These are phyloP conservation scores for Pichia sp. DNA, from an alignment of 1,139 yeast species.

Conservation along the genomic window DNA sequence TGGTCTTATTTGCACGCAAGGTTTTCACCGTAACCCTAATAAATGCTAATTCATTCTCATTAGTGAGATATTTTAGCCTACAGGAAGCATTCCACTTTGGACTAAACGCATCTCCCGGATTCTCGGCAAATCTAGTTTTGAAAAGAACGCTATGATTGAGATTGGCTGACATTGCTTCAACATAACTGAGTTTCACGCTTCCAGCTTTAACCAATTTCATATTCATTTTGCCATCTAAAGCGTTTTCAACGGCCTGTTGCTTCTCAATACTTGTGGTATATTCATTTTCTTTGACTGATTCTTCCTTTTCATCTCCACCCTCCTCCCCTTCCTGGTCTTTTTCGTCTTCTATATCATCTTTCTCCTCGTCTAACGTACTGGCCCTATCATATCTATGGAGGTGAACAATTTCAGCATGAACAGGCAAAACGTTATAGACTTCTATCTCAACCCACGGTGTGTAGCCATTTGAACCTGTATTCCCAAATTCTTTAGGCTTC, in stretches of 20 bases:
- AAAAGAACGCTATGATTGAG: constrained; percentile 19
- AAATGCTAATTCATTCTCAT: constrained; percentile 44
- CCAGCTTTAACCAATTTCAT: background rate
- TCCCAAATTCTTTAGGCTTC: constrained; percentile 45
- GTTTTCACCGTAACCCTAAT: constrained; percentile 45
- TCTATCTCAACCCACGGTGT: constrained; percentile 61
- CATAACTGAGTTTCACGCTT: constrained; percentile 2
- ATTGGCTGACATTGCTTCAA: constrained; percentile 12
- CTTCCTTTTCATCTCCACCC: background rate
- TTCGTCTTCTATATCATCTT: background rate
- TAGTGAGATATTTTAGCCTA: constrained; percentile 40
- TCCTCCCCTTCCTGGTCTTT: background rate
- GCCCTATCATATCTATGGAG: background rate
- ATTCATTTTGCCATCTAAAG: background rate
- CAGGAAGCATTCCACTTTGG: constrained; percentile 71
- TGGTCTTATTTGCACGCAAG: constrained; percentile 11
- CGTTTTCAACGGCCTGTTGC: background rate
- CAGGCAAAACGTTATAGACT: constrained; percentile 39
- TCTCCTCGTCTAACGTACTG: background rate
- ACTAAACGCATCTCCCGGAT: constrained; percentile 65
- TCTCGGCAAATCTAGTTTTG: constrained; percentile 39
- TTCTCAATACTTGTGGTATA: background rate
- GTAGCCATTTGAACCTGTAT: constrained; percentile 38
- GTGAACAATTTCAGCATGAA: constrained; percentile 10
- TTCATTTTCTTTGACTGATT: background rate